Conservation (phyloP, 306 rosid genomes). For the Pyrus bretschneideri region DNA sequence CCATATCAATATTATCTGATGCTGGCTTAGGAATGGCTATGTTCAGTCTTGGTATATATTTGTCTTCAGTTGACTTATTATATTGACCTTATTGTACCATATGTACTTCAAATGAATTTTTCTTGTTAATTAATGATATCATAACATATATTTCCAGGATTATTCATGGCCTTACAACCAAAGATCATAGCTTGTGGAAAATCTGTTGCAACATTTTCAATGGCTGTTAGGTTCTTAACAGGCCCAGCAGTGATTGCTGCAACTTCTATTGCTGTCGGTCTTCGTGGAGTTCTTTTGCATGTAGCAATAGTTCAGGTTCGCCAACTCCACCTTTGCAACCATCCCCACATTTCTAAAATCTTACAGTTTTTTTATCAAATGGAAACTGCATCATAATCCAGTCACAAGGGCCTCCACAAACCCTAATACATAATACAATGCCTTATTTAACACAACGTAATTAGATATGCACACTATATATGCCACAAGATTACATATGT, state of each 20-base stretch:
- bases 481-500: neutral
- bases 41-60: slow-evolving; percentile 72
- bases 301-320: slow-evolving; percentile 79
- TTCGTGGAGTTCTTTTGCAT: slow-evolving; percentile 81
- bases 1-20: slow-evolving; percentile 74
- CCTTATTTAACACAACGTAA: neutral
- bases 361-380: neutral
- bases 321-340: neutral
- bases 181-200: slow-evolving; percentile 88
- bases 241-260: slow-evolving; percentile 95
- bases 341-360: neutral
- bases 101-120: neutral
- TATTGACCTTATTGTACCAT: neutral
- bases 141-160: slow-evolving; percentile 26
- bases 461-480: neutral
- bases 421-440: neutral
- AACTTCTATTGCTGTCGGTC: slow-evolving; percentile 59
- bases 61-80: neutral
- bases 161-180: slow-evolving; percentile 92
- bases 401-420: neutral
- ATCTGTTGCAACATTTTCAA: slow-evolving; percentile 78
- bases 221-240: slow-evolving; percentile 86
- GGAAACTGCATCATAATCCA: neutral
- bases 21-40: slow-evolving; percentile 96
- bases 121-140: neutral